Conservation (phyloP, 768 basidiomycete species). For the Rubroboletus satanas region DNA sequence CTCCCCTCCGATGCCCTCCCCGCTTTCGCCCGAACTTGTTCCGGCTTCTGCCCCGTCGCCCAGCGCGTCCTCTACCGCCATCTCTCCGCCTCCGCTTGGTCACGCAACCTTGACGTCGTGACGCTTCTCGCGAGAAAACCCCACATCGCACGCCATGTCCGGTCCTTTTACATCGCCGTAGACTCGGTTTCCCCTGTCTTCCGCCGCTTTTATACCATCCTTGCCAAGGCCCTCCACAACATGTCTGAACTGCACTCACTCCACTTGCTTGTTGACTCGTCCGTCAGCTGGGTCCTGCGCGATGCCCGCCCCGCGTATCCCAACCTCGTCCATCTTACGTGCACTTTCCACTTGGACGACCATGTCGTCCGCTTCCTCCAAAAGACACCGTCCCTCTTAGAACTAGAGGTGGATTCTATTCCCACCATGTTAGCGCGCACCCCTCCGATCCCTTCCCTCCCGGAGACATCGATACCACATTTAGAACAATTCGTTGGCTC, state of each 20-base stretch:
- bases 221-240: conserved; percentile 50
- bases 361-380: conserved; percentile 57
- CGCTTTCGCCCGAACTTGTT: conserved; percentile 43
- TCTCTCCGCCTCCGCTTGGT: conserved; percentile 42
- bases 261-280: conserved; percentile 45
- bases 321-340: conserved; percentile 52
- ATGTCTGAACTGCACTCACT: conserved; percentile 60
- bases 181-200: conserved; percentile 40
- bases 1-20: conserved; percentile 40
- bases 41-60: conserved; percentile 45
- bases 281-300: conserved; percentile 53
- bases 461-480: conserved; percentile 35
- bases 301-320: conserved; percentile 35
- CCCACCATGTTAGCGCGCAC: conserved; percentile 27
- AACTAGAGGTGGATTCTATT: conserved; percentile 51
- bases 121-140: conserved; percentile 54
- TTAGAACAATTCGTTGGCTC: conserved; percentile 63
- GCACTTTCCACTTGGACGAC: conserved; percentile 57
- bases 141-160: conserved; percentile 57
- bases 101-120: conserved; percentile 47
- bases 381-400: conserved; percentile 49
- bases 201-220: conserved; percentile 44
- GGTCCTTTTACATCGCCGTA: conserved; percentile 55
- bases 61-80: conserved; percentile 63
- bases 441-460: conserved; percentile 23